These are phyloP conservation scores for Biancaea sappan DNA, from an alignment of 306 rosid genomes.

Conservation along the genomic window DNA sequence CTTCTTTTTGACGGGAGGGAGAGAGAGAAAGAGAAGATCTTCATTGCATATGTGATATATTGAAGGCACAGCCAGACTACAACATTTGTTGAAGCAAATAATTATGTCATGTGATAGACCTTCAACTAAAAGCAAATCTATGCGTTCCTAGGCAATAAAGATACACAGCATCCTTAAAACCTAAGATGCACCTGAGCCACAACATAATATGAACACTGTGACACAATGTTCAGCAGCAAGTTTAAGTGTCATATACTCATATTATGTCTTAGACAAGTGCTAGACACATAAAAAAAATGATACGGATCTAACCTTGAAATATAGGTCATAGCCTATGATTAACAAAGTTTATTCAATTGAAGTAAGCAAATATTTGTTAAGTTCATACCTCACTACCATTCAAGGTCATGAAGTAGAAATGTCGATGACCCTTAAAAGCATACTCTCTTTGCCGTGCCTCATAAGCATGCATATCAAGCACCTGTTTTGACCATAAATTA, in stretches of 20 bases:
- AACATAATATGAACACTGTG: not conserved
- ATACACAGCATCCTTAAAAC: conserved; percentile 3
- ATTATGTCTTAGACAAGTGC: not conserved
- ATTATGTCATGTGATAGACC: not conserved
- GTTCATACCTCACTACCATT: conserved; percentile 89
- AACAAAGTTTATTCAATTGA: conserved; percentile 5
- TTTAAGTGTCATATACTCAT: too few relatives aligned
- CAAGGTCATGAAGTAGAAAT: conserved; percentile 99
- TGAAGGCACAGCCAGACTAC: not conserved
- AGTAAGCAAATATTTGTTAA: conserved; percentile 6
- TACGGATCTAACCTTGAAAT: too few relatives aligned
- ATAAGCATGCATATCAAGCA: conserved; percentile 82
- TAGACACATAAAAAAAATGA: not conserved
- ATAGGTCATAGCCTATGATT: not conserved
- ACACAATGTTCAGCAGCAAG: not conserved
- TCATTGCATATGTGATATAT: conserved; percentile 7
- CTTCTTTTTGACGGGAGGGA: not conserved
- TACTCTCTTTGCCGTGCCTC: conserved; percentile 94
- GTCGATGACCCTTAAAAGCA: conserved; percentile 90
- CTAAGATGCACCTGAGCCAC: not conserved
- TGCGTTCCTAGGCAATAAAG: not conserved
- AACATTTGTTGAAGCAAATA: conserved; percentile 13
- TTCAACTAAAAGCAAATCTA: conserved; percentile 6
- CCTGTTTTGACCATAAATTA: conserved; percentile 56
- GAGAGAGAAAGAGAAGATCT: conserved; percentile 8